A percentile compares a stretch with the other conserved stretches of the same genome.
phyloP scores from a whole-genome alignment of 2,329 filamentous ascomycete species.

The Amylocarpus encephaloides region DNA sequence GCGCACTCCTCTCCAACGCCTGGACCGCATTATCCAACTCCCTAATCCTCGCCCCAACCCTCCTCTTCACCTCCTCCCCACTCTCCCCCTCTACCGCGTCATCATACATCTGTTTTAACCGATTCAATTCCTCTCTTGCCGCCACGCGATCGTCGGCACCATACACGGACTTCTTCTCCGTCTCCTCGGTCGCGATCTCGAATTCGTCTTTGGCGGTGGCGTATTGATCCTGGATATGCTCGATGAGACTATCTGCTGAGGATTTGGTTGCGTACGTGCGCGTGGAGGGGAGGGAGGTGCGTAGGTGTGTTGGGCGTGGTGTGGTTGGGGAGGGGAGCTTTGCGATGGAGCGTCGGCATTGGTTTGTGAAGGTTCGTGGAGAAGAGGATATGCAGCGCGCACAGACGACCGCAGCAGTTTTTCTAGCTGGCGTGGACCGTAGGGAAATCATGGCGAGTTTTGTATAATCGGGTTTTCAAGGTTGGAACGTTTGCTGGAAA shows the following conservation, averaged over 20 bases:
- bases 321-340: neutral
- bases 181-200: constrained; percentile 43
- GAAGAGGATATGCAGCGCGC: constrained; percentile 11
- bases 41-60: constrained; percentile 39
- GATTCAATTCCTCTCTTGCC: constrained; percentile 39
- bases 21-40: constrained; percentile 40
- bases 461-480: neutral
- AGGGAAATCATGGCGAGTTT: constrained; percentile 19
- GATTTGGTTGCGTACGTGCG: constrained; percentile 14
- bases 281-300: neutral
- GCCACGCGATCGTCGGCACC: constrained; percentile 40
- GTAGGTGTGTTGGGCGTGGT: neutral
- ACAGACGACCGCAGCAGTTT: constrained; percentile 4
- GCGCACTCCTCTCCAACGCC: constrained; percentile 36
- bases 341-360: neutral
- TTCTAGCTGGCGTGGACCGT: constrained; percentile 12
- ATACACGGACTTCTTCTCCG: constrained; percentile 39
- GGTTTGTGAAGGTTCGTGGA: constrained; percentile 2
- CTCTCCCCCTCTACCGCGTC: constrained; percentile 31
- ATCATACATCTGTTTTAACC: constrained; percentile 30
- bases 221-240: constrained; percentile 32
- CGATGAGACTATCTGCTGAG: constrained; percentile 21
- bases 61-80: constrained; percentile 37
- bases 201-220: constrained; percentile 42
- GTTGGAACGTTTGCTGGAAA: neutral